Percentiles rank a stretch among this genome's conserved stretches.
phyloP scores from a whole-genome alignment of 768 basidiomycete species.

The Pluteus cervinus region DNA sequence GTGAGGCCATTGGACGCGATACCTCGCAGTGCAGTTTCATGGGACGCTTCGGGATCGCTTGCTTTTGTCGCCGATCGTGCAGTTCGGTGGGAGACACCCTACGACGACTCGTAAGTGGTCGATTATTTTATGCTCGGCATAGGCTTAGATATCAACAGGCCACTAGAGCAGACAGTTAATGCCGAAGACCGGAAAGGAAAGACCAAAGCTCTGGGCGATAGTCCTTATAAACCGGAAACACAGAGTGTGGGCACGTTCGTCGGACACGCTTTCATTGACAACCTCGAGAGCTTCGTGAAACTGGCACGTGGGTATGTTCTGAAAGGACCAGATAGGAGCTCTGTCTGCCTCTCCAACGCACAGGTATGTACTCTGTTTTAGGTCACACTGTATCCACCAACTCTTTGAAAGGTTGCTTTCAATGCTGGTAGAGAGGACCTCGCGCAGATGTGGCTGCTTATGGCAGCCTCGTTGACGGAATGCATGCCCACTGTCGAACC shows the following conservation, averaged over 20 bases:
- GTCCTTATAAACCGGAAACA: slow-evolving; percentile 36
- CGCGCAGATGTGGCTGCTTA: slow-evolving; percentile 63
- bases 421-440: slow-evolving; percentile 47
- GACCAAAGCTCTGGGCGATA: slow-evolving; percentile 58
- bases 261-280: slow-evolving; percentile 27
- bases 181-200: slow-evolving; percentile 28
- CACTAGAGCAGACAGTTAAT: slow-evolving; percentile 27
- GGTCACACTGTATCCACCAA: background rate
- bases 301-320: slow-evolving; percentile 64
- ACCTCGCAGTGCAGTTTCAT: slow-evolving; percentile 55
- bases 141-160: slow-evolving; percentile 19
- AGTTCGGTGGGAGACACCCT: slow-evolving; percentile 59
- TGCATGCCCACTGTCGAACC: slow-evolving; percentile 35
- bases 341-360: slow-evolving; percentile 57
- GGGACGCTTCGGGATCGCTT: slow-evolving; percentile 61
- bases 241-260: slow-evolving; percentile 56
- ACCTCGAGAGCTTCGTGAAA: slow-evolving; percentile 43
- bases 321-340: slow-evolving; percentile 36
- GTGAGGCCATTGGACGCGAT: slow-evolving; percentile 63
- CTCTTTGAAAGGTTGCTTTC: slow-evolving; percentile 43
- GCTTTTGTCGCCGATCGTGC: slow-evolving; percentile 60
- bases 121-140: slow-evolving; percentile 3
- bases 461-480: slow-evolving; percentile 51
- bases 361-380: slow-evolving; percentile 25
- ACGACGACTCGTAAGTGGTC: slow-evolving; percentile 68